Conservation (phyloP, 805 yeast genomes). For the Saccharomycopsis capsularis region DNA sequence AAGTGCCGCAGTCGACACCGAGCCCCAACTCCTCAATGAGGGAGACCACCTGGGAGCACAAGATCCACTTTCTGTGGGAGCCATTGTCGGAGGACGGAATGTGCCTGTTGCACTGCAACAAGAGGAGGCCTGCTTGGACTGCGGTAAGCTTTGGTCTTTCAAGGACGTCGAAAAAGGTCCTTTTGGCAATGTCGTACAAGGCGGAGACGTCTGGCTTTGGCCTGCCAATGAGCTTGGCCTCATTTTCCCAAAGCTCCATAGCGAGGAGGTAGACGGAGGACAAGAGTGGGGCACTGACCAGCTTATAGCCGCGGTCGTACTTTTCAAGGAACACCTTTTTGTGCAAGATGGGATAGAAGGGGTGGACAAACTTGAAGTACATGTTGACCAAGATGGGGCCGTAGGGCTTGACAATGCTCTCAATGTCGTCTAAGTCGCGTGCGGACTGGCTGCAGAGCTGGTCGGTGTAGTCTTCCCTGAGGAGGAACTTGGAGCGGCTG, state of each 20-base stretch:
- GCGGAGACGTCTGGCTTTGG: conserved; percentile 74
- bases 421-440: conserved; percentile 75
- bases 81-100: conserved; percentile 33
- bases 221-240: conserved; percentile 63
- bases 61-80: conserved; percentile 58
- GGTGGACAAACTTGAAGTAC: conserved; percentile 82
- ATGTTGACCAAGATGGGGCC: conserved; percentile 76
- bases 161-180: conserved; percentile 60
- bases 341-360: conserved; percentile 85
- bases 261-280: conserved; percentile 90
- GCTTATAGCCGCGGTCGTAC: conserved; percentile 84
- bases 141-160: conserved; percentile 87
- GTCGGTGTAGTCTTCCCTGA: conserved; percentile 75
- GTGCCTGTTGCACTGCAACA: conserved; percentile 53
- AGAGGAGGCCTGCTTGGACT: conserved; percentile 79
- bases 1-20: conserved; percentile 81
- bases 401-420: conserved; percentile 82
- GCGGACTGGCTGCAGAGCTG: conserved; percentile 63
- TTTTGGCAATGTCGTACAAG: conserved; percentile 60
- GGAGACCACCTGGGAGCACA: conserved; percentile 81
- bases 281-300: conserved; percentile 81
- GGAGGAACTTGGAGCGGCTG: conserved; percentile 62
- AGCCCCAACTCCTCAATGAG: conserved; percentile 86
- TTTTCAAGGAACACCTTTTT: conserved; percentile 88
- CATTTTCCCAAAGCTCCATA: conserved; percentile 91